Evolutionary conservation across 306 rosid genomes (phyloP).

Genomic region (Cucurbita pepo): DNA sequence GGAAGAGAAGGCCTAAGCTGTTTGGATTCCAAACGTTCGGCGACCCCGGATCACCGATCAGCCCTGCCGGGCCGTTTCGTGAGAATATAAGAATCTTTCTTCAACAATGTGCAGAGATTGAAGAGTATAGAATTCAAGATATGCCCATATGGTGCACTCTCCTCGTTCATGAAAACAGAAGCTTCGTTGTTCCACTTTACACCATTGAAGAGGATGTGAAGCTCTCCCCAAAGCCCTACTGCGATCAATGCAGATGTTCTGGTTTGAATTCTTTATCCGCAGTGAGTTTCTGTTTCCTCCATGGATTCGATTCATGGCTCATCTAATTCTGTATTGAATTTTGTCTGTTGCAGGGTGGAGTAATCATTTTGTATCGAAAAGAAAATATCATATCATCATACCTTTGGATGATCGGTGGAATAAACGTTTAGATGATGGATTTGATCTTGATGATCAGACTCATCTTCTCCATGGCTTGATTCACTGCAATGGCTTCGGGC

Average conservation of each 20-base stretch:
- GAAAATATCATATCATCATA: conserved; percentile 69
- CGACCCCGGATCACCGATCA: conserved; percentile 37
- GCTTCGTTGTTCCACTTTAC: conserved; percentile 49
- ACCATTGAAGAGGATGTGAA: conserved; percentile 52
- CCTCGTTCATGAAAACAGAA: conserved; percentile 43
- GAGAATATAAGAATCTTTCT: conserved; percentile 55
- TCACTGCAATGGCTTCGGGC: conserved; percentile 75
- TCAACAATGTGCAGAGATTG: conserved; percentile 44
- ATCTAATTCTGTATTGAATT: not conserved
- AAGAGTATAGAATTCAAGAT: conserved; percentile 34
- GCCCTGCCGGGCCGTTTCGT: conserved; percentile 37
- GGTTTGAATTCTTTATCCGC: conserved; percentile 20
- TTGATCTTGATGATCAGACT: conserved; percentile 19
- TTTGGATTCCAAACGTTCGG: conserved; percentile 44
- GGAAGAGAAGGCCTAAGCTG: conserved; percentile 47
- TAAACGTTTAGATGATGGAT: conserved; percentile 45
- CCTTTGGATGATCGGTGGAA: conserved; percentile 55
- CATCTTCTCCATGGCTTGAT: conserved; percentile 70
- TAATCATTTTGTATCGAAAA: conserved; percentile 59
- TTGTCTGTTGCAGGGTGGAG: conserved; percentile 55
- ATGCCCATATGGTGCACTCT: conserved; percentile 63
- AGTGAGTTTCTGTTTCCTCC: not conserved
- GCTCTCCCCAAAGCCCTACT: conserved; percentile 38
- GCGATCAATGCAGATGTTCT: conserved; percentile 64
- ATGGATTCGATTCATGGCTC: not conserved